Evolutionary conservation across 192 early-diverging fungal species (phyloP).

Genomic region (Dissophora globulifera): DNA sequence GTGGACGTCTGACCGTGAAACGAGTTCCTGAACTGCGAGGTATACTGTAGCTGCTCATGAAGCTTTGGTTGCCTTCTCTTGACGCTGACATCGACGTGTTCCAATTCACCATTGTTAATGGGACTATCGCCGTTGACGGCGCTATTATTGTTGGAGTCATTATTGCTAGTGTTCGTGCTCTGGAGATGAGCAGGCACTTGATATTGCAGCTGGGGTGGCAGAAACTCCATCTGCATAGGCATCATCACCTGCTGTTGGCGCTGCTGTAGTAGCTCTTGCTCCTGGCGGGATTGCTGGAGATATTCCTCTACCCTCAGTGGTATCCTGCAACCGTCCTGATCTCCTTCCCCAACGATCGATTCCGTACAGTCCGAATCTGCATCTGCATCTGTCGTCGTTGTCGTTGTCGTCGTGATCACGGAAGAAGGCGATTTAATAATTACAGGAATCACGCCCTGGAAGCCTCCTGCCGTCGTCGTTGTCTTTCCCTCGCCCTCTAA

Average conservation of each 20-base stretch:
- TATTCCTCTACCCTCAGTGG: conserved; percentile 38
- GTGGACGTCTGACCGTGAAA: conserved; percentile 34
- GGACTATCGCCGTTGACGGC: background rate
- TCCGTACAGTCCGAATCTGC: conserved; percentile 36
- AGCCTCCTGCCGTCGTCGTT: background rate
- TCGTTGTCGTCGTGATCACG: conserved; percentile 31
- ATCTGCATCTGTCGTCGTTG: conserved; percentile 14
- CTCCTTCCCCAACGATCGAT: conserved; percentile 21
- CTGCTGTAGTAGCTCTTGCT: conserved; percentile 27
- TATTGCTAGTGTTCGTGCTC: background rate
- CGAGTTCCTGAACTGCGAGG: conserved; percentile 29
- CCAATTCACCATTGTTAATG: background rate
- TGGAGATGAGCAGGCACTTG: conserved; percentile 25
- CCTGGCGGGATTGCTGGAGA: conserved; percentile 35
- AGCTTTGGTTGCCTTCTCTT: background rate
- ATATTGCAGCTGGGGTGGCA: conserved; percentile 20
- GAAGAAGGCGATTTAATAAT: conserved; percentile 46
- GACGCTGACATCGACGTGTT: too few relatives aligned
- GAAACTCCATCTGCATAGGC: conserved; percentile 16
- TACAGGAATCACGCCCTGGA: conserved; percentile 35
- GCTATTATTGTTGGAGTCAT: background rate
- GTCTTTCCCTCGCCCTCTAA: background rate
- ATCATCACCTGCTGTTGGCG: conserved; percentile 6
- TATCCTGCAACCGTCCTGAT: background rate
- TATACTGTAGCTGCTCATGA: background rate